Conservation (phyloP, 1,284 basidiomycete genomes). For the Inonotus obliquus region DNA sequence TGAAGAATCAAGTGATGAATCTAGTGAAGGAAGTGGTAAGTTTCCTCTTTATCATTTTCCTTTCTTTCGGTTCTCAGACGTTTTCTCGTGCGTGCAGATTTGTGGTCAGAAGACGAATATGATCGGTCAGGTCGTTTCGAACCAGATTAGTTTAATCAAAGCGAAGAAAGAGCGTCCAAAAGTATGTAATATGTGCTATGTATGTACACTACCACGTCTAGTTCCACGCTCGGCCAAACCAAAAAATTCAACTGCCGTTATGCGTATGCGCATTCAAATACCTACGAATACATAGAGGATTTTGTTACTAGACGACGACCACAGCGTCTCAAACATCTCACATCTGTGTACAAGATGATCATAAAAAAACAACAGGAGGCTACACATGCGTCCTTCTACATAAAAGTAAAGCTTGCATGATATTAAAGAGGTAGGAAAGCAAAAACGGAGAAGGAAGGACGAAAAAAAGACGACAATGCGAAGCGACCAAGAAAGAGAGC, state of each 20-base stretch:
- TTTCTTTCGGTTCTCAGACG: slow-evolving; percentile 29
- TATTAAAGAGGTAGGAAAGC: too few species aligned
- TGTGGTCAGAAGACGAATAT: slow-evolving; percentile 37
- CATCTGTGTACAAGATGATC: neutral
- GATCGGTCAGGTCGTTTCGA: slow-evolving; percentile 8
- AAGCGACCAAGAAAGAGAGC: too few species aligned
- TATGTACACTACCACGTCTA: too few species aligned
- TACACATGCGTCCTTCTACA: too few species aligned
- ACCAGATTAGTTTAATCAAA: neutral
- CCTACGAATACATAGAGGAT: neutral
- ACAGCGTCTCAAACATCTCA: neutral
- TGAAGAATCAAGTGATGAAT: slow-evolving; percentile 46
- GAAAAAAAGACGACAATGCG: neutral
- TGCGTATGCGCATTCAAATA: too few species aligned
- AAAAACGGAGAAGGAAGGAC: too few species aligned
- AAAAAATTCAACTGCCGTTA: too few species aligned
- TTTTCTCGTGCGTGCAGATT: slow-evolving; percentile 44
- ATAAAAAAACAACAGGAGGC: neutral
- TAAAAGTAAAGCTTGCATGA: too few species aligned
- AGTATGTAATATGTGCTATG: too few species aligned
- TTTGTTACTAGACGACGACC: neutral
- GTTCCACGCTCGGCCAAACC: too few species aligned
- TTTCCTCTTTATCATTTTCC: slow-evolving; percentile 4
- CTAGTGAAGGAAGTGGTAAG: slow-evolving; percentile 39
- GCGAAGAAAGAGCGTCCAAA: too few species aligned